These are phyloP conservation scores for Physcomitrium patens DNA, from an alignment of 225 moss, liverwort and hornwort species.

Conservation along the genomic window DNA sequence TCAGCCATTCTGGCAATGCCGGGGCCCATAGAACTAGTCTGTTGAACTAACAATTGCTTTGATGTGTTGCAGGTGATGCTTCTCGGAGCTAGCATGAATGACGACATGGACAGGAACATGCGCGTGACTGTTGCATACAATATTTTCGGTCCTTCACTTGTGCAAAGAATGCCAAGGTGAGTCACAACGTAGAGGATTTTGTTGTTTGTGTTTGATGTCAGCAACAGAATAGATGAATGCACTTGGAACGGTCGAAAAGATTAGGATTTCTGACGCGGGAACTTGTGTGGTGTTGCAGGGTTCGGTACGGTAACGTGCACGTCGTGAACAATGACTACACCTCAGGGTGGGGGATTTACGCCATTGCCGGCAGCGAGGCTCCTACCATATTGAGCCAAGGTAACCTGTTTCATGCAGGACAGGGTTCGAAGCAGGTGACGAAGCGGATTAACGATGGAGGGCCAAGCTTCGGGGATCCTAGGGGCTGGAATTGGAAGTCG, in stretches of 20 bases:
- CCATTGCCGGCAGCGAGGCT: constrained; percentile 42
- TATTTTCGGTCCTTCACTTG: constrained; percentile 55
- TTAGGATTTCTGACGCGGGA: no score
- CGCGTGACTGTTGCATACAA: constrained; percentile 75
- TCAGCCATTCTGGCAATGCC: no score
- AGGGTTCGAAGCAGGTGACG: constrained; percentile 46
- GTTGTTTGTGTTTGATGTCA: no score
- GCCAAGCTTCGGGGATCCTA: background rate
- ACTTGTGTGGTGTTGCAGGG: constrained; percentile 19
- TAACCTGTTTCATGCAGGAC: constrained; percentile 30
- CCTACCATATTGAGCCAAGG: constrained; percentile 58
- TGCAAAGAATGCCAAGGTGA: constrained; percentile 57
- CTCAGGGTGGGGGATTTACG: constrained; percentile 52
- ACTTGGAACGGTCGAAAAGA: no score
- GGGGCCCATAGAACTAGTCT: no score
- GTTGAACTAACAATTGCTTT: no score
- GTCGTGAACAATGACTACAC: constrained; percentile 63
- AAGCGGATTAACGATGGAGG: constrained; percentile 45
- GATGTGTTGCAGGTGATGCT: constrained; percentile 58
- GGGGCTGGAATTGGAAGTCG: constrained; percentile 38
- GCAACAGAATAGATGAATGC: no score
- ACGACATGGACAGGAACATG: constrained; percentile 60
- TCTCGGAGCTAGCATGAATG: constrained; percentile 56
- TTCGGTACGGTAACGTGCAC: constrained; percentile 47
- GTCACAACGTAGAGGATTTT: no score